Evolutionary conservation across 257 asterid species (phyloP).

Genomic region (Lycium barbarum): DNA sequence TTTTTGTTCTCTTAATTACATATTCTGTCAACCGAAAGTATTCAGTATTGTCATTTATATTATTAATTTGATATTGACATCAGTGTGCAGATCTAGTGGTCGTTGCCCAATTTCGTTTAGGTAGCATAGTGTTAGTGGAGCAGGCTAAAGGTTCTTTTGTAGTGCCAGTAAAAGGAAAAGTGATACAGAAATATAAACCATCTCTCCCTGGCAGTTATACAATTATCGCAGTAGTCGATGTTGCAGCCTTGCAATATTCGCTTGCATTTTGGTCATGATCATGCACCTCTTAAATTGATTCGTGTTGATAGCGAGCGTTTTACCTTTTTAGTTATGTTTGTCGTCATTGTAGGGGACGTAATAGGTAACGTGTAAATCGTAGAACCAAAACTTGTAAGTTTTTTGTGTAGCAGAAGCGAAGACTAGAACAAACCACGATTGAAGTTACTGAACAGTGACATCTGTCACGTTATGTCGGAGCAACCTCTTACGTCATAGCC

Average conservation of each 20-base stretch:
- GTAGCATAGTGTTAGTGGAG: background rate
- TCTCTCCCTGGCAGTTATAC: background rate
- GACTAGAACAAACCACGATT: too few species aligned
- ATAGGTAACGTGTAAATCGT: too few species aligned
- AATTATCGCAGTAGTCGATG: background rate
- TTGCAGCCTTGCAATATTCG: slow-evolving; percentile 23
- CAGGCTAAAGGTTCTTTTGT: slow-evolving; percentile 20
- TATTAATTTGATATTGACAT: slow-evolving; percentile 21
- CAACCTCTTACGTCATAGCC: too few species aligned
- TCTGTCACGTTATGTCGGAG: too few species aligned
- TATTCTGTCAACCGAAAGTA: background rate
- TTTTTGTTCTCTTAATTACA: background rate
- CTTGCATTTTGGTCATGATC: background rate
- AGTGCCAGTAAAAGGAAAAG: slow-evolving; percentile 25
- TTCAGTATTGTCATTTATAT: background rate
- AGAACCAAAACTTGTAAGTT: too few species aligned
- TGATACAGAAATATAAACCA: background rate
- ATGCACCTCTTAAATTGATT: background rate
- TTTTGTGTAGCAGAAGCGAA: too few species aligned
- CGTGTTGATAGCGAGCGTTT: background rate
- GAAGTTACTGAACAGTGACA: too few species aligned
- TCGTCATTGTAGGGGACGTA: too few species aligned
- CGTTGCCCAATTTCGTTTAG: background rate
- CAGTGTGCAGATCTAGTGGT: background rate
- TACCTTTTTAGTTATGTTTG: background rate